These are phyloP conservation scores for Pestalotiopsis sp. DNA, from an alignment of 2,329 filamentous ascomycete genomes.

Conservation along the genomic window DNA sequence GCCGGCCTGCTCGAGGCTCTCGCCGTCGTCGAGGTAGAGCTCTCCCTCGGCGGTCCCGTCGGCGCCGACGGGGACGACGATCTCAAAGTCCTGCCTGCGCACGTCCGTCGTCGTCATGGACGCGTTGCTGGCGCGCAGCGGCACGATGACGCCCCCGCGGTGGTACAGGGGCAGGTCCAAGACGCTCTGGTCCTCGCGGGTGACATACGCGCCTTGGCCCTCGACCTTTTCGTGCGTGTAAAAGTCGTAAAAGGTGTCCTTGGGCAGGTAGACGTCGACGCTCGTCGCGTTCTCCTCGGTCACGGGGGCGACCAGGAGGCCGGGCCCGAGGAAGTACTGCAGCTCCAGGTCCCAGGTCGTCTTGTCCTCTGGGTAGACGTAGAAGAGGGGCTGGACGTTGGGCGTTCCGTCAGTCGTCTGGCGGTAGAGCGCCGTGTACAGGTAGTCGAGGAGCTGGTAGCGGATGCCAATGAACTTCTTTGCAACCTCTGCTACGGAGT, in stretches of 20 bases:
- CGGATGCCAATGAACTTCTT: slow-evolving; percentile 66
- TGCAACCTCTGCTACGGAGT: slow-evolving; percentile 58
- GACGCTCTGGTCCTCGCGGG: slow-evolving; percentile 37
- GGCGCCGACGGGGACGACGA: slow-evolving; percentile 65
- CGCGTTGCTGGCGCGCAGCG: slow-evolving; percentile 49
- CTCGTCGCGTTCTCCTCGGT: slow-evolving; percentile 42
- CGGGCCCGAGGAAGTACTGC: slow-evolving; percentile 48
- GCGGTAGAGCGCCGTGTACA: slow-evolving; percentile 67
- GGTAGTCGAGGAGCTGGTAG: slow-evolving; percentile 72
- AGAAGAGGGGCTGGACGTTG: slow-evolving; percentile 68
- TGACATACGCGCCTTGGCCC: slow-evolving; percentile 40
- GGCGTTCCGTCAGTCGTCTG: slow-evolving; percentile 65
- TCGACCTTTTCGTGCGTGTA: slow-evolving; percentile 48
- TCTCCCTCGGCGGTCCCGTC: slow-evolving; percentile 65
- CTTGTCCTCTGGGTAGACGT: slow-evolving; percentile 58
- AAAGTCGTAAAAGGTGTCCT: slow-evolving; percentile 50
- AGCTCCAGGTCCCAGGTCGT: slow-evolving; percentile 40
- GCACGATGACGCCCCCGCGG: slow-evolving; percentile 65
- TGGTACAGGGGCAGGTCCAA: slow-evolving; percentile 67
- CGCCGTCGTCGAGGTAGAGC: slow-evolving; percentile 79
- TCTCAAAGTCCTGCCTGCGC: slow-evolving; percentile 65
- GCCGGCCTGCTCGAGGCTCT: slow-evolving; percentile 58
- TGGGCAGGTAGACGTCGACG: slow-evolving; percentile 46
- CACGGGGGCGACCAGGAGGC: slow-evolving; percentile 46
- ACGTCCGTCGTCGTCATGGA: slow-evolving; percentile 64